Evolutionary conservation across 2,329 filamentous ascomycete genomes (phyloP), one percentile per base, ranked within the genome.

Genomic region (Apiospora arundinis): DNA sequence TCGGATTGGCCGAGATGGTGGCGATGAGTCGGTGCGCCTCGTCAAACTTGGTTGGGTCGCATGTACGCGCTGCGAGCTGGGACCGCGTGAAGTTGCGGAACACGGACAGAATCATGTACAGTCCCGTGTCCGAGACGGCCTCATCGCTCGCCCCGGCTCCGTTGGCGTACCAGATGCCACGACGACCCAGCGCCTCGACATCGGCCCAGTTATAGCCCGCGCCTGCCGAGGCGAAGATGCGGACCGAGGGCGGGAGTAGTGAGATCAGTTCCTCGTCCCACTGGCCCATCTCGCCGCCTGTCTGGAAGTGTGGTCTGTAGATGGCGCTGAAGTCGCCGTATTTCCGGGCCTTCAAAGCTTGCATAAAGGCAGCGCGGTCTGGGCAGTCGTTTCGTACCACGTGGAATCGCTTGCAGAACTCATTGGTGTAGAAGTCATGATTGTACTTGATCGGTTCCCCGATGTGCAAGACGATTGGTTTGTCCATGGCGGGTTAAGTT

Each of bases 121-220:
- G 75, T 0, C 79, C 81, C 0, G 81, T 84, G 60, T 85, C 83
- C 1, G 84, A 82, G 25, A 85, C 83, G 14, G 84, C 83, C 67
- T 85, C 83, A 42, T 83, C 81, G 14, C 82, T 82, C 7, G 82
- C 82, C 0, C 81, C 80, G 0, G 83, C 82, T 0, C 83, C 82
- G 63, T 85, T 85, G 67, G 81, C 78, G 70, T 85, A 85, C 80
- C 76, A 88, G 74, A 85, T 82, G 1, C 76, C 75, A 1, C 76
- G 76, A 0, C 76, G 73, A 6, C 78, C 74, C 3, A 90, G 80
- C 0, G 80, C 78, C 52, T 85, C 81, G 0, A 88, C 89, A 74
- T 92, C 88, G 0, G 88, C 90, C 90, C 90, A 92, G 80, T 92
- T 90, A 76, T 89, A 92, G 21, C 91, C 85, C 5, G 90, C 90